A percentile compares a stretch with the other conserved stretches of the same genome.
Conservation (phyloP, 805 yeast genomes). For the Peterozyma xylosa region DNA sequence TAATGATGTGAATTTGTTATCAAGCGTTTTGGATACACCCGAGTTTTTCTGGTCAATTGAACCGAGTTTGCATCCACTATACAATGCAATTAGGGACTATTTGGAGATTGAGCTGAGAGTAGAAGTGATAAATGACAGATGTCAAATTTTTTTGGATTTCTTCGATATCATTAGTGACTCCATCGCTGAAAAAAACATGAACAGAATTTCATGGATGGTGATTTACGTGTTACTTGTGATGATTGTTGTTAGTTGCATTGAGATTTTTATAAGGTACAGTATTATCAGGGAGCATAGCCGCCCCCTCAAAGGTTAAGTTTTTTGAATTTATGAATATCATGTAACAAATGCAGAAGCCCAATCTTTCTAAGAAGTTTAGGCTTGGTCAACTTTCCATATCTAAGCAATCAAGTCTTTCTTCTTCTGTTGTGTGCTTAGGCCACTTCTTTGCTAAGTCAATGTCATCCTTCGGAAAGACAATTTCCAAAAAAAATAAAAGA, state of each 20-base stretch:
- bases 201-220: slow-evolving; percentile 85
- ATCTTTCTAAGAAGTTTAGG: too few species aligned
- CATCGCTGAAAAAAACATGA: slow-evolving; percentile 88
- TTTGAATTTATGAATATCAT: too few species aligned
- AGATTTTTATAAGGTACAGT: slow-evolving; percentile 53
- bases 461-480: slow-evolving; percentile 54
- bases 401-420: too few species aligned
- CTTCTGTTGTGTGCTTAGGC: slow-evolving; percentile 35
- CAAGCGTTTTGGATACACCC: slow-evolving; percentile 90
- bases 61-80: slow-evolving; percentile 91
- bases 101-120: slow-evolving; percentile 93
- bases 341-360: too few species aligned
- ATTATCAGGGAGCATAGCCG: slow-evolving; percentile 25
- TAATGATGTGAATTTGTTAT: slow-evolving; percentile 87
- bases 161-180: slow-evolving; percentile 91
- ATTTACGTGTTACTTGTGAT: slow-evolving; percentile 76
- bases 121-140: slow-evolving; percentile 86
- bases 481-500: slow-evolving; percentile 55
- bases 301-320: not conserved
- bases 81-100: slow-evolving; percentile 83
- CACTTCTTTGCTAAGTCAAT: slow-evolving; percentile 80
- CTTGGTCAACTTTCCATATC: too few species aligned
- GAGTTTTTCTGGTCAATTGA: slow-evolving; percentile 95
- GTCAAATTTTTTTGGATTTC: slow-evolving; percentile 89
- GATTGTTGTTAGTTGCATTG: slow-evolving; percentile 67